These are phyloP conservation scores for Fragilariopsis cylindrus DNA, from an alignment of 108 stramenopile genomes.

Conservation along the genomic window DNA sequence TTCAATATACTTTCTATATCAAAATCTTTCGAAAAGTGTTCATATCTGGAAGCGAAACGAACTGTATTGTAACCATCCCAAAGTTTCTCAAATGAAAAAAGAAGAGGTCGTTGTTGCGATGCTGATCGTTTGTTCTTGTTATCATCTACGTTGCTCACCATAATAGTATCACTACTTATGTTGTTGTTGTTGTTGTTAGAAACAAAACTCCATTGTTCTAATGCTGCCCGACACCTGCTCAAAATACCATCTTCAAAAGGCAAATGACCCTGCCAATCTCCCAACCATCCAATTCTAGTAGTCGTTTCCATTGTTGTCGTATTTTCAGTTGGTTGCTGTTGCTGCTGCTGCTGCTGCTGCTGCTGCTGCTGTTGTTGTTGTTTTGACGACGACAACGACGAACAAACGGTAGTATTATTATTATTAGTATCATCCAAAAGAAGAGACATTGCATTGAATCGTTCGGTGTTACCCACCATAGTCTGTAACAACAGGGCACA, in stretches of 20 bases:
- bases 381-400: no score
- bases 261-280: conserved; percentile 48
- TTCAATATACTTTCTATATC: conserved; percentile 17
- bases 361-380: no score
- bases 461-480: conserved; percentile 32
- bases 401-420: no score
- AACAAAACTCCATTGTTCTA: conserved; percentile 24
- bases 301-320: no score
- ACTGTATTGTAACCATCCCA: conserved; percentile 52
- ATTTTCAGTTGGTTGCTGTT: no score
- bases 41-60: conserved; percentile 29
- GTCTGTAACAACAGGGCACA: conserved; percentile 47
- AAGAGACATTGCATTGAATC: conserved; percentile 42
- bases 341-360: no score
- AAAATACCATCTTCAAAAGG: conserved; percentile 54
- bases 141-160: not conserved
- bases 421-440: not conserved
- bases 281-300: conserved; percentile 49
- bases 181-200: not conserved
- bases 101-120: not conserved
- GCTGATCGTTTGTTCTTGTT: not conserved
- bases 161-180: not conserved
- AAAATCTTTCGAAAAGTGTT: conserved; percentile 14
- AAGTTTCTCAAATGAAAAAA: conserved; percentile 31
- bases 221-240: conserved; percentile 25